phyloP scores from a whole-genome alignment of 345 rosid species.

The Euclidium syriacum region DNA sequence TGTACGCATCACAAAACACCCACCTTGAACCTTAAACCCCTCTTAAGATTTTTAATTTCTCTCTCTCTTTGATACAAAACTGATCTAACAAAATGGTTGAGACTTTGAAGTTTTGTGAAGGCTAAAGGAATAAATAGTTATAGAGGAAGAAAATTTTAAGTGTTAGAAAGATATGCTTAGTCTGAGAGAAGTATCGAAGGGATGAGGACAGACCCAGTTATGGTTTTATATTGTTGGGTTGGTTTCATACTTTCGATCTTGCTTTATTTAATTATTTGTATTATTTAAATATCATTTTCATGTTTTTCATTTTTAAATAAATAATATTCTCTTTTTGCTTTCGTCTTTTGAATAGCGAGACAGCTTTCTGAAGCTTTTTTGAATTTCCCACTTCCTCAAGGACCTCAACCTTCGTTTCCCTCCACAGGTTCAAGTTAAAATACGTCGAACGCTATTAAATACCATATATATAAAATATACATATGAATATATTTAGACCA shows the following conservation, averaged over 20 bases:
- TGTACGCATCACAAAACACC: constrained; percentile 82
- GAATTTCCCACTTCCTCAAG: constrained; percentile 41
- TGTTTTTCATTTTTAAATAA: neutral
- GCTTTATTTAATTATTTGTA: neutral
- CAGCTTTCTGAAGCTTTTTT: constrained; percentile 41
- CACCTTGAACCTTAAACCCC: constrained; percentile 36
- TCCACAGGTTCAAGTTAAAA: constrained; percentile 33
- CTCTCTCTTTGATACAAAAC: neutral
- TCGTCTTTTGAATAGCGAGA: constrained; percentile 32
- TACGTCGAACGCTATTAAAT: constrained; percentile 8
- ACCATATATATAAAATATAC: neutral
- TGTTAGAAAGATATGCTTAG: constrained; percentile 9
- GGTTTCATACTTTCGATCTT: constrained; percentile 31
- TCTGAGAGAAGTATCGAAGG: constrained; percentile 25
- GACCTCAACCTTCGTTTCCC: constrained; percentile 38
- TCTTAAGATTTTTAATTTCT: neutral
- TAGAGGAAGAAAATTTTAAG: constrained; percentile 6
- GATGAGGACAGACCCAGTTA: constrained; percentile 16
- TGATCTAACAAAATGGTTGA: neutral
- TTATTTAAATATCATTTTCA: neutral
- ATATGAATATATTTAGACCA: constrained; percentile 19
- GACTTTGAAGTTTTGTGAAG: constrained; percentile 8
- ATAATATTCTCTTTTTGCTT: constrained; percentile 32
- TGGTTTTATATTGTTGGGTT: constrained; percentile 34
- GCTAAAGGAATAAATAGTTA: constrained; percentile 3